These are phyloP conservation scores for Cyclostephanos tholiformis DNA, from an alignment of 108 stramenopile genomes.

Conservation along the genomic window DNA sequence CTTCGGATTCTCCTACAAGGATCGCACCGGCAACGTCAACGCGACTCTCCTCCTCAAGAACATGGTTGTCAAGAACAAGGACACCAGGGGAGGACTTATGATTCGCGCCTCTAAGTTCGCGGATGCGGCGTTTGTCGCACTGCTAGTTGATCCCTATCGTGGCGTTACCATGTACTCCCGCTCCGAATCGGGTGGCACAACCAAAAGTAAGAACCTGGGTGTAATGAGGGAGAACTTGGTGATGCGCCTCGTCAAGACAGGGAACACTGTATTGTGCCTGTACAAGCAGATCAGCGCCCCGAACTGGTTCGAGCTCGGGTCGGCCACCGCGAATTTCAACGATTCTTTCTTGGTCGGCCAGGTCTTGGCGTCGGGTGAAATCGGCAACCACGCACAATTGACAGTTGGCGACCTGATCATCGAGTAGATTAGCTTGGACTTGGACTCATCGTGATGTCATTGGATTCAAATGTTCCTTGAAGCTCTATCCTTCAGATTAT, in stretches of 20 bases:
- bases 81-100: constrained; percentile 34
- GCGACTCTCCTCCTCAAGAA: constrained; percentile 21
- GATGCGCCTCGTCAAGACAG: constrained; percentile 16
- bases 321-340: constrained; percentile 11
- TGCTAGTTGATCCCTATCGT: constrained; percentile 7
- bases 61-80: constrained; percentile 4
- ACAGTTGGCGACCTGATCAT: background rate
- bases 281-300: constrained; percentile 20
- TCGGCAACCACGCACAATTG: constrained; percentile 20
- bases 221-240: constrained; percentile 28
- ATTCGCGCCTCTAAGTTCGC: constrained; percentile 16
- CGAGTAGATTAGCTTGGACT: background rate
- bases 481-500: no score
- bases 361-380: constrained; percentile 27
- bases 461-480: no score
- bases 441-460: no score
- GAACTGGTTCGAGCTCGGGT: constrained; percentile 26
- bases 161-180: constrained; percentile 35
- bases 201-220: constrained; percentile 19
- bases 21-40: constrained; percentile 17
- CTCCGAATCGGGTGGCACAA: constrained; percentile 5
- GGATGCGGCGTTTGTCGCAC: constrained; percentile 23
- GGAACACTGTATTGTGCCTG: constrained; percentile 12
- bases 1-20: constrained; percentile 23
- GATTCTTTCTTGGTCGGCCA: constrained; percentile 18